A percentile compares a stretch with the other conserved stretches of the same genome.
phyloP scores from a whole-genome alignment of 2,329 filamentous ascomycete genomes.

The Penicillium paneum region DNA sequence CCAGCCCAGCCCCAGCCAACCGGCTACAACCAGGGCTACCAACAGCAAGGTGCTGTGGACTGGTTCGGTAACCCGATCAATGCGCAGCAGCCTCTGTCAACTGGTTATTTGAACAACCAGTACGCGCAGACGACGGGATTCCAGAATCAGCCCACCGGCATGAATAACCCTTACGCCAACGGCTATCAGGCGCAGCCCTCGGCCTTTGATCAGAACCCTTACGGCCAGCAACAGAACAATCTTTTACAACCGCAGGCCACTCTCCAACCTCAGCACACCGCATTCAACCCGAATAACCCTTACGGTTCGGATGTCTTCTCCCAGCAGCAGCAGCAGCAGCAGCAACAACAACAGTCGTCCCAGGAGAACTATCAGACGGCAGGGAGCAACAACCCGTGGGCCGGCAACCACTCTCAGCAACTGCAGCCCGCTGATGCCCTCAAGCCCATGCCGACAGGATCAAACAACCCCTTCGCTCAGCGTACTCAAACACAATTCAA shows the following conservation, averaged over 20 bases:
- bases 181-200: conserved; percentile 66
- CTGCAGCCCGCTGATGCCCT: conserved; percentile 58
- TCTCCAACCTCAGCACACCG: conserved; percentile 58
- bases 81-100: conserved; percentile 66
- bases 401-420: conserved; percentile 56
- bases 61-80: conserved; percentile 96
- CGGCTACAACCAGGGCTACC: conserved; percentile 93
- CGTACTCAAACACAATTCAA: conserved; percentile 57
- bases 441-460: conserved; percentile 83
- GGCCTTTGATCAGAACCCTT: conserved; percentile 61
- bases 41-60: conserved; percentile 93
- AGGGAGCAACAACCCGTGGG: conserved; percentile 95
- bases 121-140: conserved; percentile 78
- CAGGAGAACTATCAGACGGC: conserved; percentile 64
- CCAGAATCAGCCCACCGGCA: conserved; percentile 58
- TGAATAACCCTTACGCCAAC: conserved; percentile 66
- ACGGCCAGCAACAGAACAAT: conserved; percentile 39
- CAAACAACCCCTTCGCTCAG: conserved; percentile 93
- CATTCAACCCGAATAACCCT: conserved; percentile 57
- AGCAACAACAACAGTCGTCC: conserved; percentile 47
- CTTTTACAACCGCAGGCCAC: conserved; percentile 51
- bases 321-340: conserved; percentile 40
- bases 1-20: conserved; percentile 66
- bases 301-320: conserved; percentile 51
- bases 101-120: conserved; percentile 64